Evolutionary conservation across 1,284 basidiomycete species (phyloP).

Genomic region (Apiotrichum mycotoxinovorans): DNA sequence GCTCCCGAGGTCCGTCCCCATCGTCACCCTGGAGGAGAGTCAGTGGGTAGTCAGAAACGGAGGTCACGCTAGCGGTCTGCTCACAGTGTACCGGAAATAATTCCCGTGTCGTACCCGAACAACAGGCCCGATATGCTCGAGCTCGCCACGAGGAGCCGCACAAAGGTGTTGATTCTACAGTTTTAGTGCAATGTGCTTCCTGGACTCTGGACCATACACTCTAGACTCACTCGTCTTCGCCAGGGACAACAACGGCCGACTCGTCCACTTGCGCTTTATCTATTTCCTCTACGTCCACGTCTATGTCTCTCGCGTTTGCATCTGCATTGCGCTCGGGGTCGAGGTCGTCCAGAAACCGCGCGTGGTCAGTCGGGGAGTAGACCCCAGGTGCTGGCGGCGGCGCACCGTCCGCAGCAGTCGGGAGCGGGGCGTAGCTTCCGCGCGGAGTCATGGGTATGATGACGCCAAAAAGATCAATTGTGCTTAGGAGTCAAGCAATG

Average conservation of each 20-base stretch:
- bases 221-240: constrained; percentile 24
- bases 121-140: constrained; percentile 65
- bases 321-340: too few species aligned
- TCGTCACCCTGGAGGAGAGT: constrained; percentile 54
- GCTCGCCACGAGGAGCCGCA: constrained; percentile 32
- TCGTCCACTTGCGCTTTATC: constrained; percentile 23
- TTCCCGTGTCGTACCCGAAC: constrained; percentile 73
- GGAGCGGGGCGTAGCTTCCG: too few species aligned
- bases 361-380: too few species aligned
- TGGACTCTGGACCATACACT: too few species aligned
- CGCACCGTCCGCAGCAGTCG: too few species aligned
- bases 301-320: background rate
- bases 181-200: background rate
- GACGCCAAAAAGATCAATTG: too few species aligned
- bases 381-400: too few species aligned
- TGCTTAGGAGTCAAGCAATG: too few species aligned
- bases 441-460: too few species aligned
- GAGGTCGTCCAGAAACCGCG: too few species aligned
- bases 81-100: constrained; percentile 58
- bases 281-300: background rate
- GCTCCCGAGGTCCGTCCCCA: constrained; percentile 64
- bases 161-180: constrained; percentile 32
- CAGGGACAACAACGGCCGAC: constrained; percentile 24
- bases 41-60: constrained; percentile 54
- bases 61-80: background rate